Evolutionary conservation across 225 moss, liverwort and hornwort species (phyloP), one percentile per base, ranked within the genome.

Genomic region (Bryoerythrophyllum caledonicum): DNA sequence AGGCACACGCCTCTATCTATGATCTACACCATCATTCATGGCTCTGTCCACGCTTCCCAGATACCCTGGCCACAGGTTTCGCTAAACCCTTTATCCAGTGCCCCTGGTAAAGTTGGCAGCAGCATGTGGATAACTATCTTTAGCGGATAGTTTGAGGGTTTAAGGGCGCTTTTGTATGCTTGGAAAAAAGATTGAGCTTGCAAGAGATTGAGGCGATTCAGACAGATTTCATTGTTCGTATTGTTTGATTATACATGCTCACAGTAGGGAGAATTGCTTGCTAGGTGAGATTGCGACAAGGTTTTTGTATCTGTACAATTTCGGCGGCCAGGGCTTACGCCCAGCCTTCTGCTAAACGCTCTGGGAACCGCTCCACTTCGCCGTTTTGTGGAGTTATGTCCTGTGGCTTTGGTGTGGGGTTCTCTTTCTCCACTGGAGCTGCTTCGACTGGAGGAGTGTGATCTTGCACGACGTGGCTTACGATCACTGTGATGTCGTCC

Each of bases 401-500:
- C 48, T 60, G 71, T 4, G 71, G 17, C 8, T 15, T 25, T 23
- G 71, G 64, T 57, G 44, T 15, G 24, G 63, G 60, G 24, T 35
- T 71, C 43, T 59, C 46, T 65, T 56, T 60, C 40, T 77, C 82
- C 8, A 76, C 60, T n/a, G 73, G 70, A 78, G 65, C 68, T 78
- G 68, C 32, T 71, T 78, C 64, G 21, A 27, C 34, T 20, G 80
- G 67, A 25, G 68, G 60, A 59, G 61, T 56, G 24, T 82, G 72
- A 20, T 72, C 81, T 63, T 86, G 81, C 71, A 93, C 83, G 41
- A 95, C 87, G 25, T 95, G 88, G 23, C 85, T 95, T 15, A 99
- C 97, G 34, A 99, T 79, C 55, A 95, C 93, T 51, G 97, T 99
- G 71, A 99, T 95, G 52, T 99, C 97, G 67, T 99, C 97, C 78